Percentiles rank a stretch among this genome's conserved stretches.
Evolutionary conservation across 2,329 filamentous ascomycete species (phyloP).

Genomic region (Colletotrichum lini): DNA sequence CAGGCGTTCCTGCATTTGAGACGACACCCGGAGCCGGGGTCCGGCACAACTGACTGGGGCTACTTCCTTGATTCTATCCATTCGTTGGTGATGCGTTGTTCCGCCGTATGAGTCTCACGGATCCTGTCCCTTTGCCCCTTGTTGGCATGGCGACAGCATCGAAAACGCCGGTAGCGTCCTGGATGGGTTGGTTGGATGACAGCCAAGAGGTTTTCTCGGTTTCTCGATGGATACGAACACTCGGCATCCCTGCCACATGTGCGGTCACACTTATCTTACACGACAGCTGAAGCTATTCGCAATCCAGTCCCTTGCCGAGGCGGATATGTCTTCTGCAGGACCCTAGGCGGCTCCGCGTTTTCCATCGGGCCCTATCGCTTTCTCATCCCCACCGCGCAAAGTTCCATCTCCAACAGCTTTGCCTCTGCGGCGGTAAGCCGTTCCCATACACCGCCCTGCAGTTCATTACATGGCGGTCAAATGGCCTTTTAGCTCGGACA

Average conservation of each 20-base stretch:
- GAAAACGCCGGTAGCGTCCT: constrained; percentile 13
- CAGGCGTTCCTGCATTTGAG: constrained; percentile 41
- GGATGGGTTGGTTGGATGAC: background rate
- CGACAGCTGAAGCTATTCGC: constrained; percentile 30
- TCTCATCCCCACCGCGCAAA: constrained; percentile 24
- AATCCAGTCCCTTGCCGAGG: constrained; percentile 6
- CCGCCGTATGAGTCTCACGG: background rate
- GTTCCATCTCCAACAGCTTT: constrained; percentile 10
- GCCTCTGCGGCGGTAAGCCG: constrained; percentile 1
- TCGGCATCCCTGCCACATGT: constrained; percentile 22
- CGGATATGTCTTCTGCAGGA: constrained; percentile 27
- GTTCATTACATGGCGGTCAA: constrained; percentile 31
- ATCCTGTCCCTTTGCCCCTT: constrained; percentile 27
- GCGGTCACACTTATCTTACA: constrained; percentile 4
- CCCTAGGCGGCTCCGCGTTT: constrained; percentile 31
- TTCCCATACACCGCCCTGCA: constrained; percentile 27
- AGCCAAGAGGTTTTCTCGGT: constrained; percentile 23
- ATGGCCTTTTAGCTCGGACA: background rate
- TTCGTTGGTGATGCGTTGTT: constrained; percentile 40
- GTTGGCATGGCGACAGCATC: constrained; percentile 41
- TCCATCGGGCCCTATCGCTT: constrained; percentile 30
- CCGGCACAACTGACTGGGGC: background rate
- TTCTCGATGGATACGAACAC: constrained; percentile 10
- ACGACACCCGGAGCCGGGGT: constrained; percentile 34
- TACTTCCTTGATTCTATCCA: constrained; percentile 35